Evolutionary conservation across 179 eudicot species (phyloP), one percentile per base, ranked within the genome.

Genomic region (Beta corolliflora): DNA sequence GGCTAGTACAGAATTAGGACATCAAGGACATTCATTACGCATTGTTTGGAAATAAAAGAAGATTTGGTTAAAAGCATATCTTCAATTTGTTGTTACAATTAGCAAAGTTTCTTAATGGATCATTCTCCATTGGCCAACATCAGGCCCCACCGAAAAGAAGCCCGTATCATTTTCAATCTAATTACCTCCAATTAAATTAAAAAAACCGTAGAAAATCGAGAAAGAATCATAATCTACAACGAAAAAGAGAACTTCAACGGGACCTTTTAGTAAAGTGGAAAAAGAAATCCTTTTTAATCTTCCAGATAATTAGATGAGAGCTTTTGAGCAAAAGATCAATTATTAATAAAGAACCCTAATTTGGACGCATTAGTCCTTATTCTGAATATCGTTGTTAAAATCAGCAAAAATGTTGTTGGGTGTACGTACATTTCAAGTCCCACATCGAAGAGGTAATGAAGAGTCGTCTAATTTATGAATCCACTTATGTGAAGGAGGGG

Each of bases 111-210:
- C 29, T 25, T 25, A 16, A 52, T 31, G 48, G 23, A 55, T 7
- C 72, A 73, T 65, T 63, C 45, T 52, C 66, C 55, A 9, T 21
- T 81, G 25, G 63, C 67, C 75, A 45, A 70, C 50, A 58, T 58
- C 6, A 67, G 74, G 75, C 53, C 84, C 84, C 76, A 81, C 80
- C 23, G 7, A 60, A 31, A 25, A 59, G 41, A 14, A 60, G 44
- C 76, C 70, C 61, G 50, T 16, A 18, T 76, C 80, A 46, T 76
- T 67, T 67, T 75, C 76, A 58, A 52, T 72, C 52, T 9, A 52
- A 11, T 50, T 60, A 52, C 50, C 75, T 21, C 54, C 23, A 29
- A 61, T 18, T 8, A 55, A 68, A 29, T 76, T 25, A 25, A 25
- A 25, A 25, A 25, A 25, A 25, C 23, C 36, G 58, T 65, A 77